A percentile compares a stretch with the other conserved stretches of the same genome.
Conservation (phyloP, 164 flowering plant genomes). For the Chimonanthus praecox region DNA sequence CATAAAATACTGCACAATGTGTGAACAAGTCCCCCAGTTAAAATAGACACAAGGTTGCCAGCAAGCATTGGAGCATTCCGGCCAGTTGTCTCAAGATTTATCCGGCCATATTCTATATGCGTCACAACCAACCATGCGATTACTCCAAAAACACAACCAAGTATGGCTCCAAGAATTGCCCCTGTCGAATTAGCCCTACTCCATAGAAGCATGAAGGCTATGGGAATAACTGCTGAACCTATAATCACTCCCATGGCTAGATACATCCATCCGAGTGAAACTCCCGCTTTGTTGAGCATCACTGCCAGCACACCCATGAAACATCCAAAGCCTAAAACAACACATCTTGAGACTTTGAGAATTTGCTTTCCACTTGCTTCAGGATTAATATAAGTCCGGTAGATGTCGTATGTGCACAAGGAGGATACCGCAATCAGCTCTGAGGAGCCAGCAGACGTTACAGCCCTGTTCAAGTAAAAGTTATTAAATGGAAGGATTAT, state of each 20-base stretch:
- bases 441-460: conserved; percentile 93
- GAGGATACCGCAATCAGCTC: conserved; percentile 96
- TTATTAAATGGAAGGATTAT: neutral
- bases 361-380: conserved; percentile 76
- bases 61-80: conserved; percentile 94
- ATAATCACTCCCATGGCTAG: conserved; percentile 89
- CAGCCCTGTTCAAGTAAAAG: conserved; percentile 57
- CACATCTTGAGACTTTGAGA: conserved; percentile 66
- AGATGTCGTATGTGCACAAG: conserved; percentile 89
- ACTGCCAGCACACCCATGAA: conserved; percentile 93
- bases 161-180: conserved; percentile 60
- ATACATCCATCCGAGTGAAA: conserved; percentile 96
- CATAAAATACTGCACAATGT: conserved; percentile 52
- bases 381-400: conserved; percentile 86
- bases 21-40: conserved; percentile 75
- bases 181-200: conserved; percentile 78
- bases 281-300: conserved; percentile 82
- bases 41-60: conserved; percentile 85
- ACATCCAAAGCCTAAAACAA: conserved; percentile 74
- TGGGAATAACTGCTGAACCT: conserved; percentile 88
- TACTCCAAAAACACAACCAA: conserved; percentile 70
- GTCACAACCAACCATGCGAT: conserved; percentile 72
- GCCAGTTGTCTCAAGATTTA: conserved; percentile 90
- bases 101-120: conserved; percentile 56
- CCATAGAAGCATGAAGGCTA: conserved; percentile 95